A percentile compares a stretch with the other conserved stretches of the same genome.
Evolutionary conservation across 495 filamentous ascomycete species (phyloP).

Genomic region (Podospora pseudopauciseta): DNA sequence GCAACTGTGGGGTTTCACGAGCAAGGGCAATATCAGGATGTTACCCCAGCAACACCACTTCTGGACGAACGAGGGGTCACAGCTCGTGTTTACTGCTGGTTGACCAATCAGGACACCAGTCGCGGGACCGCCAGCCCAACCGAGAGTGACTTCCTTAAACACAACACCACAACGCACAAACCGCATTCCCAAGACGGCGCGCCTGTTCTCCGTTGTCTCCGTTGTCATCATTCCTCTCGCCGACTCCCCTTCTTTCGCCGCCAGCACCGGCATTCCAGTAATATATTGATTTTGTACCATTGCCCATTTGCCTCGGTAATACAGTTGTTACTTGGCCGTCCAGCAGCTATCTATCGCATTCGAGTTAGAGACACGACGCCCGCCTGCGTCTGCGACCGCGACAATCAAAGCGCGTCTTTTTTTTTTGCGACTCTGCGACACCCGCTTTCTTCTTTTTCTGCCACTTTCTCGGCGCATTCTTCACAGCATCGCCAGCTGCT

Average conservation of each 20-base stretch:
- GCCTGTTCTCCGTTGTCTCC: not conserved
- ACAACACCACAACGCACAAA: slow-evolving; percentile 19
- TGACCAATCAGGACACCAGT: slow-evolving; percentile 26
- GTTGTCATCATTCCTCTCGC: not conserved
- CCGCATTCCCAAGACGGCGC: slow-evolving; percentile 1
- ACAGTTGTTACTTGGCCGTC: not conserved
- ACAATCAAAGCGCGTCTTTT: not conserved
- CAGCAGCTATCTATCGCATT: not conserved
- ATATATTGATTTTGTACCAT: slow-evolving; percentile 1
- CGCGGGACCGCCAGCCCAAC: slow-evolving; percentile 3
- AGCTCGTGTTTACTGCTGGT: slow-evolving; percentile 24
- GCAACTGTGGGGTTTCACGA: slow-evolving; percentile 2
- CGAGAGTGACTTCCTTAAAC: slow-evolving; percentile 25
- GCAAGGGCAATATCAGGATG: not conserved
- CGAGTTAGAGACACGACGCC: not conserved
- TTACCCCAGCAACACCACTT: slow-evolving; percentile 23
- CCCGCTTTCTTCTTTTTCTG: not conserved
- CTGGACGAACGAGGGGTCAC: slow-evolving; percentile 18
- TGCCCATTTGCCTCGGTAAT: not conserved
- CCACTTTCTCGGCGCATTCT: not conserved
- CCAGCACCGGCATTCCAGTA: not conserved
- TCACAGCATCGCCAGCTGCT: not conserved
- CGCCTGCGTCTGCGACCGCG: not conserved
- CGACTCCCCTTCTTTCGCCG: not conserved
- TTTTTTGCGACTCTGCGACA: not conserved